Conservation (phyloP, 768 basidiomycete species). For the Mycena maculata region DNA sequence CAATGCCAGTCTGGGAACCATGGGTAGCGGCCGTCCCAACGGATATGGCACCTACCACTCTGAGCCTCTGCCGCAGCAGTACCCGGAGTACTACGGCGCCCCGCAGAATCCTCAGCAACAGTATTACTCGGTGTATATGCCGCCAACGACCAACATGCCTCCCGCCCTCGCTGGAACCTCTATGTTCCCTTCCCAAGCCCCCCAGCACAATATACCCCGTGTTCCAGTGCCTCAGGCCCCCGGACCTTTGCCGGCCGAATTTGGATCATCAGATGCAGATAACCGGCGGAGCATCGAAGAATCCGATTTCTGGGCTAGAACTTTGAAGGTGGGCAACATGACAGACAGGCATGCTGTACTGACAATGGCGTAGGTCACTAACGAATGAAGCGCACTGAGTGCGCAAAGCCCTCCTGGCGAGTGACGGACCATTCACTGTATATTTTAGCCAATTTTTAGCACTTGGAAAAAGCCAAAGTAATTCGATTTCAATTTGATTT, state of each 20-base stretch:
- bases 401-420: constrained; percentile 22
- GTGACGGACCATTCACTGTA: constrained; percentile 24
- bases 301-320: constrained; percentile 29
- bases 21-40: constrained; percentile 6
- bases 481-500: no score
- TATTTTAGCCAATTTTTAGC: constrained; percentile 28
- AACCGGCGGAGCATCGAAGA: constrained; percentile 27
- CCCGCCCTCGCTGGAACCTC: not conserved
- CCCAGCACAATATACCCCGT: constrained; percentile 28
- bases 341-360: not conserved
- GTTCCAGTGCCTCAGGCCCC: constrained; percentile 30
- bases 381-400: constrained; percentile 5
- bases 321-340: constrained; percentile 18
- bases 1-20: constrained; percentile 20
- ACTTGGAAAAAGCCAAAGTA: no score
- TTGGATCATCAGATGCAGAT: constrained; percentile 20
- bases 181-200: not conserved
- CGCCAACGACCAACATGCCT: constrained; percentile 23
- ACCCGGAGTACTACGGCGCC: constrained; percentile 2
- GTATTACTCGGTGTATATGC: constrained; percentile 19
- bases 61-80: constrained; percentile 10
- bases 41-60: constrained; percentile 11
- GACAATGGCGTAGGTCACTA: constrained; percentile 21
- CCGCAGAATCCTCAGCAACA: constrained; percentile 3
- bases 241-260: constrained; percentile 21